phyloP scores from a whole-genome alignment of 2,329 filamentous ascomycete species.

The Podosphaera xanthii region DNA sequence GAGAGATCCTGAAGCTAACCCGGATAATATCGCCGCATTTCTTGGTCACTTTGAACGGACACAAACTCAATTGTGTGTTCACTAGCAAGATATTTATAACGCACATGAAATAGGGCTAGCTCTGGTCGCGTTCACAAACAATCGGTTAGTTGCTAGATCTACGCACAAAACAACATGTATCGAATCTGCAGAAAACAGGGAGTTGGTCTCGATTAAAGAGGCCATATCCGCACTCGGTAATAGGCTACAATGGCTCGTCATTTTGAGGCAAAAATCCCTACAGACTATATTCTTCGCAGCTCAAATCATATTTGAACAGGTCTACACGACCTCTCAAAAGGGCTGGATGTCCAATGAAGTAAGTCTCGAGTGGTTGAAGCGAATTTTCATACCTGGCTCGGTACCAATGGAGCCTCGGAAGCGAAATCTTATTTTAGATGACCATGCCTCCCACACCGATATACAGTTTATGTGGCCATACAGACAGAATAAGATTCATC shows the following conservation, averaged over 20 bases:
- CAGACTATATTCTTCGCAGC: neutral
- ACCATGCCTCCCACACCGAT: neutral
- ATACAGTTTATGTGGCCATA: neutral
- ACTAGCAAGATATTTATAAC: constrained; percentile 1
- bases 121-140: too few relatives aligned
- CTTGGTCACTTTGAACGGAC: too few relatives aligned
- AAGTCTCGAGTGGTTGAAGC: too few relatives aligned
- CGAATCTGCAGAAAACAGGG: neutral
- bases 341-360: too few relatives aligned
- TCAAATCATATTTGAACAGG: too few relatives aligned
- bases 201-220: neutral
- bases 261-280: neutral
- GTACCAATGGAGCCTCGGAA: neutral
- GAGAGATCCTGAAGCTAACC: too few relatives aligned
- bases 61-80: too few relatives aligned
- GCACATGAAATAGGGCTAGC: too few relatives aligned
- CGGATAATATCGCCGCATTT: too few relatives aligned
- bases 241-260: neutral
- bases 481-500: neutral
- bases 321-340: too few relatives aligned
- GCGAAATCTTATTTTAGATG: neutral
- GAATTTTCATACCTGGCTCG: neutral
- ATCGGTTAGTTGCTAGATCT: neutral
- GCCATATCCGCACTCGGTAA: neutral
- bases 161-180: neutral